These are phyloP conservation scores for Aspergillus saccharolyticus DNA, from an alignment of 495 filamentous ascomycete species.

Conservation along the genomic window DNA sequence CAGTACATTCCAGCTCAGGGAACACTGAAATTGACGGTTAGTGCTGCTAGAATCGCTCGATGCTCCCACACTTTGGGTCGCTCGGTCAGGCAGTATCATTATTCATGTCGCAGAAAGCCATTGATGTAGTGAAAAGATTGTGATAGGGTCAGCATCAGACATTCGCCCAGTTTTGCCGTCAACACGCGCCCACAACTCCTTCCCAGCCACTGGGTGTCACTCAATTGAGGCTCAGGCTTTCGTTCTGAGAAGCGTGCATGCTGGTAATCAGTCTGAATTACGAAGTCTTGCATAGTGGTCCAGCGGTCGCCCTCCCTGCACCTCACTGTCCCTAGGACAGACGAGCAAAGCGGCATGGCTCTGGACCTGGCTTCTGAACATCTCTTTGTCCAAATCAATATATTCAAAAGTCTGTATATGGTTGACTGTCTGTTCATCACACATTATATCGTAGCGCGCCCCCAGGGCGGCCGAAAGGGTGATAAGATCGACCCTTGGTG, in stretches of 20 bases:
- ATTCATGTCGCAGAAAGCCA: too few relatives aligned
- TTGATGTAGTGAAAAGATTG: too few relatives aligned
- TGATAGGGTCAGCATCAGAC: too few relatives aligned
- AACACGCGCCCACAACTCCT: not conserved
- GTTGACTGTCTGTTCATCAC: constrained; percentile 22
- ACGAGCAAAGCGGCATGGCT: not conserved
- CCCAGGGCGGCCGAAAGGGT: constrained; percentile 8
- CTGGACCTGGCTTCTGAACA: constrained; percentile 8
- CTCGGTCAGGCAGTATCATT: too few relatives aligned
- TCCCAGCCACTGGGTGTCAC: not conserved
- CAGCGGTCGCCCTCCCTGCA: not conserved
- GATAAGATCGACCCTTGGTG: constrained; percentile 4
- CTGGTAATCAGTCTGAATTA: constrained; percentile 5
- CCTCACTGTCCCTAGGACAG: not conserved
- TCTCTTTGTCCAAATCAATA: constrained; percentile 17
- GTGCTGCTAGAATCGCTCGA: too few relatives aligned
- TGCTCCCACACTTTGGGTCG: too few relatives aligned
- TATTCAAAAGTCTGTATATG: constrained; percentile 17
- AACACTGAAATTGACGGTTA: too few relatives aligned
- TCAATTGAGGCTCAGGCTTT: too few relatives aligned
- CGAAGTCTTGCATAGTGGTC: not conserved
- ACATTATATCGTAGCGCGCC: constrained; percentile 26
- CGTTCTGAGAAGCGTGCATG: too few relatives aligned
- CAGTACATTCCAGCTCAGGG: too few relatives aligned
- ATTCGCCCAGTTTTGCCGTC: too few relatives aligned